Evolutionary conservation across 1,139 yeast genomes (phyloP).

Genomic region (Taphrina betulina): DNA sequence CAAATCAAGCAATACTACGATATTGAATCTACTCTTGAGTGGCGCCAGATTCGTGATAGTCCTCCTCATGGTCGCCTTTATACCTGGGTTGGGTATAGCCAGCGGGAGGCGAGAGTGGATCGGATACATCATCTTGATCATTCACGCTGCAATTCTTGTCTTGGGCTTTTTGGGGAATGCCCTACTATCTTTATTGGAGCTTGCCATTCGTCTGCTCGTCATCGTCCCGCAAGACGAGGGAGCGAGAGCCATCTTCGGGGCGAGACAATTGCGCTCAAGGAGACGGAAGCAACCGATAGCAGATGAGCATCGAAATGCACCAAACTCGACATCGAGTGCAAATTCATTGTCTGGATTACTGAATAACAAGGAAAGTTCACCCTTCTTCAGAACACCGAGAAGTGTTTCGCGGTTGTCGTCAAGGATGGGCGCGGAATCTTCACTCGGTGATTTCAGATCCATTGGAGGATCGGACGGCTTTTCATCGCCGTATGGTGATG

Average conservation of each 20-base stretch:
- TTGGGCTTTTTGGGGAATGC: constrained; percentile 42
- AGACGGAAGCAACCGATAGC: constrained; percentile 35
- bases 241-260: constrained; percentile 38
- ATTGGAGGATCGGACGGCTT: background rate
- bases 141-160: constrained; percentile 43
- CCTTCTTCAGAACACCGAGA: constrained; percentile 24
- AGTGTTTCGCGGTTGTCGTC: constrained; percentile 12
- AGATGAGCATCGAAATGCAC: background rate
- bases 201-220: constrained; percentile 41
- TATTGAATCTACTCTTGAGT: constrained; percentile 39
- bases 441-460: constrained; percentile 1
- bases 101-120: constrained; percentile 43
- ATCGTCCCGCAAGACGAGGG: constrained; percentile 38
- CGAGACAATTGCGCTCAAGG: constrained; percentile 39
- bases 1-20: constrained; percentile 43
- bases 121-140: constrained; percentile 43
- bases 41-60: constrained; percentile 40
- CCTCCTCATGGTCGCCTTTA: constrained; percentile 43
- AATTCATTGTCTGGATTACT: constrained; percentile 21
- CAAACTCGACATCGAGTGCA: constrained; percentile 10
- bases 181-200: constrained; percentile 42
- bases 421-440: constrained; percentile 7
- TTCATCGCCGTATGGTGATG: background rate
- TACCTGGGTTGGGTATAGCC: constrained; percentile 39
- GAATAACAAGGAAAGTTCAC: constrained; percentile 28